Base-by-base conservation (phyloP, 139 green algal species). In the Chloropicon primus region DNA sequence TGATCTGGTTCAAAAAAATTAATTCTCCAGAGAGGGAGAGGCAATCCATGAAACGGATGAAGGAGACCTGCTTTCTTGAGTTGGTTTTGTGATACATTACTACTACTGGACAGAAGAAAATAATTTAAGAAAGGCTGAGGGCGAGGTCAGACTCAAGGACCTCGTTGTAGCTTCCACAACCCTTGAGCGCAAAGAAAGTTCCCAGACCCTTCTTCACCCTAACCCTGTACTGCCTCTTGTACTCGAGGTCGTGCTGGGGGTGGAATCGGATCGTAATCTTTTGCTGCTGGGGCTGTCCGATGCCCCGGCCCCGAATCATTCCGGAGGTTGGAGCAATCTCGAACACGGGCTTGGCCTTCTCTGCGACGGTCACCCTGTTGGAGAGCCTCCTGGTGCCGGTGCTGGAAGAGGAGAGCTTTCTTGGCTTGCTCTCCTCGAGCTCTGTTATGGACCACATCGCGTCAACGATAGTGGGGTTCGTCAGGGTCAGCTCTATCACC, bases 391-490 rank as follows among this genome's bases (percentile, higher is more conserved):
- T n/a, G n/a, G n/a, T n/a, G n/a, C n/a, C n/a, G n/a, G n/a, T n/a
- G n/a, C n/a, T n/a, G n/a, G n/a, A n/a, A n/a, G n/a, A n/a, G n/a
- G n/a, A n/a, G n/a, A n/a, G n/a, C n/a, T n/a, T n/a, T n/a, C n/a
- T 62, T 17, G 41, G 41, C 41, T 62, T 62, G 41, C 10, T 5
- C 10, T 62, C 10, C 41, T 62, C 41, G 10, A n/a, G 10, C 10
- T 62, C 41, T 17, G 17, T 17, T 5, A 62, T 62, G n/a, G 75
- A 28, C 82, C 82, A 88, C 3, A 75, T 72, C 0, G 84, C 82
- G 74, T 86, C 84, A 25, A 88, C 84, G 2, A 76, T 73, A 0
- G 84, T 85, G 27, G 81, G 79, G 75, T 88, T 88, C 77, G 53
- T 78, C 2, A 88, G 77, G 3, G 71, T 78, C 24, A 88, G 73